Base-by-base conservation (phyloP, 225 moss, liverwort and hornwort genomes). In the Thuidium tamariscinum region DNA sequence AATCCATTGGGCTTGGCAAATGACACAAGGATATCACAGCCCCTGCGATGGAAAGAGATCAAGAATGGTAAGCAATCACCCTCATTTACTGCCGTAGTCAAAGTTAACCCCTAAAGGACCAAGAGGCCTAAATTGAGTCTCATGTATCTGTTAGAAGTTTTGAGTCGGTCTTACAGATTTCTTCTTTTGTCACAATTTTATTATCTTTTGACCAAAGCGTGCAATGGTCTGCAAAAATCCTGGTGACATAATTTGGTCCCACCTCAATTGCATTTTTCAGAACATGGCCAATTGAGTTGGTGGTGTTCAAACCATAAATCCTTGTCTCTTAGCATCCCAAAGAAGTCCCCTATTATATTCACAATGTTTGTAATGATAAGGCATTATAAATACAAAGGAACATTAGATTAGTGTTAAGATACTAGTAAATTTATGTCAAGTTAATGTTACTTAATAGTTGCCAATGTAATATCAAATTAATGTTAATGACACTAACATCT, bases 1-100 rank as follows among this genome's bases (percentile, higher is more conserved):
- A 90, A 94, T 83, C 94, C 93, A 37, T 18, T 83, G 41, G 94
- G 94, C 32, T 79, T 94, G 9, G 93, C 93, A 16, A 93, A 54
- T 16, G 88, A 92, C 54, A 67, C 59, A 52, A 86, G 62, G 74
- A 89, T 74, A 72, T 61, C 66, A 82, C 90, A 90, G 74, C 51
- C 87, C 39, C 64, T 94, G 75, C 88, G 90, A 61, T 89, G 89
- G 90, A 94, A 92, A 89, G 94, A 94, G 81, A 89, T 94, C 63
- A 94, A 93, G 84, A 94, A 94, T 86, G 94, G 94, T 93, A 86
- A 84, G 89, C 69, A 75, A 62, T 57, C 32, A 57, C n/a, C 48
- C 79, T 81, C 64, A 21, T 81, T 48, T 84, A 69, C 62, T 63
- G 76, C 62, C 48, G 18, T 48, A 72, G 42, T 79, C 72, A 64